A percentile compares a stretch with the other conserved stretches of the same genome.
Evolutionary conservation across 2,329 filamentous ascomycete genomes (phyloP).

Genomic region (Aureobasidium sp.): DNA sequence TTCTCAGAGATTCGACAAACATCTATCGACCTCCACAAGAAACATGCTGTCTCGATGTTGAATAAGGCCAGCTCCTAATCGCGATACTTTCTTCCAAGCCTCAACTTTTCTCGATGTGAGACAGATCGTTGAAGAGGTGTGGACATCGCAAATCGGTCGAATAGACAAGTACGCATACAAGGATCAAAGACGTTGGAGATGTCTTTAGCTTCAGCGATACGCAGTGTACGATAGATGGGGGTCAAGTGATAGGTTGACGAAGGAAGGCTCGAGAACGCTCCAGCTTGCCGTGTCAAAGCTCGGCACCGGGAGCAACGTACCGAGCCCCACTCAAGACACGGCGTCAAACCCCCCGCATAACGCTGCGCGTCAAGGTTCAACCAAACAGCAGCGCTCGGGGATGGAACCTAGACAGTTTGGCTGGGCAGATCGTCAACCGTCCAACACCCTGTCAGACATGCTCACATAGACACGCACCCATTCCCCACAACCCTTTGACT

Average conservation of each 20-base stretch:
- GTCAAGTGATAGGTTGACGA: slow-evolving; percentile 6
- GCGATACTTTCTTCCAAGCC: neutral
- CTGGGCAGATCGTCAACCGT: slow-evolving; percentile 1
- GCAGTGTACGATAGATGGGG: neutral
- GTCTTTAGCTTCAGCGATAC: neutral
- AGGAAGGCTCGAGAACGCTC: neutral
- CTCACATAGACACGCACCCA: neutral
- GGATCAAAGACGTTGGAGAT: neutral
- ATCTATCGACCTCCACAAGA: neutral
- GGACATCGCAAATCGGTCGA: neutral
- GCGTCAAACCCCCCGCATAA: slow-evolving; percentile 1
- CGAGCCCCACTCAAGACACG: neutral
- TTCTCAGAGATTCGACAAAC: neutral
- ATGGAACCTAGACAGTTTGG: neutral
- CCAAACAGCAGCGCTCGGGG: slow-evolving; percentile 5
- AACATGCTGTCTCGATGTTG: neutral
- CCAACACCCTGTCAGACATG: slow-evolving; percentile 2
- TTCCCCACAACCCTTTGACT: neutral
- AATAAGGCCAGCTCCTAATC: neutral
- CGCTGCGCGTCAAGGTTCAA: slow-evolving; percentile 2
- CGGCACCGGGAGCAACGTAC: neutral
- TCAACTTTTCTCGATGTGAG: neutral
- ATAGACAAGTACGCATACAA: neutral
- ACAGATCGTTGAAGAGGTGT: neutral
- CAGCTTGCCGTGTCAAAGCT: neutral